Evolutionary conservation across 305 asterid species (phyloP), one percentile per base, ranked within the genome.

Genomic region (Coffea humblotiana): DNA sequence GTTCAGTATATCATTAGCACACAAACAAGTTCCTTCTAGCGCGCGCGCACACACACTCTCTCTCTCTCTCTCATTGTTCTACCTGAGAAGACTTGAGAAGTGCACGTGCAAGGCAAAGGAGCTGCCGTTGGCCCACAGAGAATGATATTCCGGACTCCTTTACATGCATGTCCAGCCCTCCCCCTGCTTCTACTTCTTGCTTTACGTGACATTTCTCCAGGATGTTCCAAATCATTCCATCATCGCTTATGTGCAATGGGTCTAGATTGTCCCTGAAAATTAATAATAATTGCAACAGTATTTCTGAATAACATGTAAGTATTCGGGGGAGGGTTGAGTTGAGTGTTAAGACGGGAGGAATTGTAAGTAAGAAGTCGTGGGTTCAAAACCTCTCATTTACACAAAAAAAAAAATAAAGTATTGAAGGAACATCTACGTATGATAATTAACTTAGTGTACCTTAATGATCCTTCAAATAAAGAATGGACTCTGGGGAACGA

Each of bases 91-190:
- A 86, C 86, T 91, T 95, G 77, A 95, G 96, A 79, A 92, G 94
- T 18, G 97, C 94, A 1, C 99, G 97, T 58, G 97, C 97, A 73
- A 95, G 97, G 88, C 99, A 95, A n/a, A 95, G 88, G 76, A 95
- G 97, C 86, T 95, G 99, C 32, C 91, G 88, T 81, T 95, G 99
- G 85, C 99, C 99, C 21, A 94, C 98, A 56, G 98, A 94, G 81
- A 95, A 94, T 51, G 96, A 86, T 27, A 91, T 71, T 74, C 99
- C 99, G 0, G 92, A 88, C 77, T 92, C 99, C 85, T 89, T 94
- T 64, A 95, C 93, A 56, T 85, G 93, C 69, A 87, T 79, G 80
- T 89, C 92, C 76, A 95, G 88, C 70, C 99, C 99, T 80, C 99
- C 98, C 45, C 88, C 88, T 40, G 94, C 93, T 85, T 85, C 92